Evolutionary conservation across 345 rosid genomes (phyloP).

Genomic region (Dovyalis caffra): DNA sequence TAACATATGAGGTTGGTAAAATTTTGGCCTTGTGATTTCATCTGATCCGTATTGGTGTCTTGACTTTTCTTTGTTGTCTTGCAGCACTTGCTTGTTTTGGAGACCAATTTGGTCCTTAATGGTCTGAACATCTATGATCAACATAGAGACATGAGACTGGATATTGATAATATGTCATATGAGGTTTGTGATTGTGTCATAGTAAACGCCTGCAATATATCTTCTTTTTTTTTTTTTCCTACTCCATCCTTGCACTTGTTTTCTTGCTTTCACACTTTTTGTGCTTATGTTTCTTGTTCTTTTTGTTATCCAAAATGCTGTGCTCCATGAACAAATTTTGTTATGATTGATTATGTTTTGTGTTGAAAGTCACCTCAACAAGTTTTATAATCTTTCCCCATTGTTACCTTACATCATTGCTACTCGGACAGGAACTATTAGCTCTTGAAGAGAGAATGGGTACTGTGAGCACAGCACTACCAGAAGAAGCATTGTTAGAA

Average conservation of each 20-base stretch:
- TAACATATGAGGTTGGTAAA: conserved; percentile 66
- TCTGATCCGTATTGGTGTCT: neutral
- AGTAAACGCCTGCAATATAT: neutral
- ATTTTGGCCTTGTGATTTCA: conserved; percentile 16
- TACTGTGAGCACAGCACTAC: conserved; percentile 82
- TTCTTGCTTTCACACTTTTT: neutral
- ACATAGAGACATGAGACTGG: conserved; percentile 93
- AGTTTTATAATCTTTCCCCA: neutral
- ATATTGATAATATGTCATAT: conserved; percentile 94
- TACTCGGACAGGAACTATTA: conserved; percentile 62
- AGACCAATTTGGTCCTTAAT: conserved; percentile 66
- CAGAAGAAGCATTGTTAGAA: conserved; percentile 76
- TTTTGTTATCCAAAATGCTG: neutral
- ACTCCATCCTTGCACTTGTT: neutral
- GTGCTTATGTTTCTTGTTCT: neutral
- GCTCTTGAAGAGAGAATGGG: conserved; percentile 99
- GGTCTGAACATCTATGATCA: conserved; percentile 76
- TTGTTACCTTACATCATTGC: conserved; percentile 7
- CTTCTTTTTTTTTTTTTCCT: too few species aligned
- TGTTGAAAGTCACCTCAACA: neutral
- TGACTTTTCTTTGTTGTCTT: conserved; percentile 18
- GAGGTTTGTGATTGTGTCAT: conserved; percentile 56
- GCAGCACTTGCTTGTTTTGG: conserved; percentile 89
- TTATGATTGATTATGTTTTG: neutral
- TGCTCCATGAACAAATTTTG: neutral